phyloP scores from a whole-genome alignment of 2,329 filamentous ascomycete species.

The Lizonia empirigonia region DNA sequence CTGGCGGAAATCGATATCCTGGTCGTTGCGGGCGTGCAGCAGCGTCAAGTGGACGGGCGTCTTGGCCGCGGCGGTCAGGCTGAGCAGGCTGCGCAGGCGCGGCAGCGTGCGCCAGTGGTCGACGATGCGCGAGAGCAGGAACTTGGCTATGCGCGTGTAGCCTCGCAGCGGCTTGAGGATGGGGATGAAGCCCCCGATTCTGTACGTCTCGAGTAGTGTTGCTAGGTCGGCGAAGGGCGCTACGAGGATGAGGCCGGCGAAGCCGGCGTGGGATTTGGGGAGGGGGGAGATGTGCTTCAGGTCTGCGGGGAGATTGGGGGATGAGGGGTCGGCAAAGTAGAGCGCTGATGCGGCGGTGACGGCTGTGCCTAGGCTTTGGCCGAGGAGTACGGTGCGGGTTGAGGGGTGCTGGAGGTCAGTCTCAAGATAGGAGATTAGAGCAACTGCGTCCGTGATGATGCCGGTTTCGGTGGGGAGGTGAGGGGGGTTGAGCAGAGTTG shows the following conservation, averaged over 20 bases:
- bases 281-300: conserved; percentile 16
- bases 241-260: conserved; percentile 80
- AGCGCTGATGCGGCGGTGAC: conserved; percentile 77
- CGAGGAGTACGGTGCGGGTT: conserved; percentile 76
- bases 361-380: conserved; percentile 87
- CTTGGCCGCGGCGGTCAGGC: conserved; percentile 39
- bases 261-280: conserved; percentile 54
- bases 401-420: conserved; percentile 68
- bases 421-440: conserved; percentile 75
- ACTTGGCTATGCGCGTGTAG: conserved; percentile 68
- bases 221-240: conserved; percentile 79
- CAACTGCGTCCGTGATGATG: conserved; percentile 76
- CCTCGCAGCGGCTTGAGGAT: conserved; percentile 74
- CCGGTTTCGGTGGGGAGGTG: conserved; percentile 74
- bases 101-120: conserved; percentile 80
- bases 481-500: conserved; percentile 64
- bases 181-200: conserved; percentile 77
- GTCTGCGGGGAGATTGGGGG: conserved; percentile 25
- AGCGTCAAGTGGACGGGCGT: conserved; percentile 66
- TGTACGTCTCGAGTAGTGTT: conserved; percentile 76
- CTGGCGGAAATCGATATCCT: conserved; percentile 78
- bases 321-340: conserved; percentile 60
- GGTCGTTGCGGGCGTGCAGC: conserved; percentile 80
- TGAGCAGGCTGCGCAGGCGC: conserved; percentile 66
- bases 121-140: conserved; percentile 67